phyloP scores from a whole-genome alignment of 1,284 basidiomycete genomes.

The Melampsora americana region DNA sequence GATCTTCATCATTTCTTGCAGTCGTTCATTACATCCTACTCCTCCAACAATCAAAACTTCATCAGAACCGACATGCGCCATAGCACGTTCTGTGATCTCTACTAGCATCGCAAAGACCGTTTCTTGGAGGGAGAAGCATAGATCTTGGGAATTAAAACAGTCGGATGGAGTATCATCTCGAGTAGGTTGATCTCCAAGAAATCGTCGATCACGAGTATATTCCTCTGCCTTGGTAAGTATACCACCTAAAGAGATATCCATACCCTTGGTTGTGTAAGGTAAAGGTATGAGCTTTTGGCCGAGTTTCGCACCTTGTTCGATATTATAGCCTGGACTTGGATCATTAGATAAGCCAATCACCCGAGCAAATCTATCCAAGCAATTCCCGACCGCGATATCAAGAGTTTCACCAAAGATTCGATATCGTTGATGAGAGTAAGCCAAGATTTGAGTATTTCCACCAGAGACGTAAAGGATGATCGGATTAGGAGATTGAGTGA shows the following conservation, averaged over 20 bases:
- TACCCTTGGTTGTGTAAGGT: constrained; percentile 96
- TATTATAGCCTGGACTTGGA: constrained; percentile 96
- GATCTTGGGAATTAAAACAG: constrained; percentile 83
- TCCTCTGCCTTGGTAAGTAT: constrained; percentile 84
- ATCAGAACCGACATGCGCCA: constrained; percentile 95
- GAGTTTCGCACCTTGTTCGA: constrained; percentile 86
- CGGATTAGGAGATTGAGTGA: constrained; percentile 90
- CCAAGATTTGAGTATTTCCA: constrained; percentile 98
- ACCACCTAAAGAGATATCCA: constrained; percentile 94
- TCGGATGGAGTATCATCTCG: constrained; percentile 54
- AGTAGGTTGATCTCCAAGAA: constrained; percentile 56
- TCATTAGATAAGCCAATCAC: constrained; percentile 96
- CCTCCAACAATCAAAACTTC: constrained; percentile 98
- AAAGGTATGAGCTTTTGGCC: constrained; percentile 68
- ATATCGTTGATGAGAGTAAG: constrained; percentile 93
- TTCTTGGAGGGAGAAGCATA: constrained; percentile 96
- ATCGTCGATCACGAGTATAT: constrained; percentile 61
- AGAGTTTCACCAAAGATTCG: constrained; percentile 98
- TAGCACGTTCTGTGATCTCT: constrained; percentile 96
- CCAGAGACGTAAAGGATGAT: constrained; percentile 98
- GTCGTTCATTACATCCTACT: constrained; percentile 92
- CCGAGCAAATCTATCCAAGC: constrained; percentile 91
- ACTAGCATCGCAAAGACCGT: constrained; percentile 98
- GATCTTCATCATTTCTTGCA: constrained; percentile 98
- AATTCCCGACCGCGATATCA: constrained; percentile 98